Evolutionary conservation across 306 rosid species (phyloP).

Genomic region (Purshia tridentata): DNA sequence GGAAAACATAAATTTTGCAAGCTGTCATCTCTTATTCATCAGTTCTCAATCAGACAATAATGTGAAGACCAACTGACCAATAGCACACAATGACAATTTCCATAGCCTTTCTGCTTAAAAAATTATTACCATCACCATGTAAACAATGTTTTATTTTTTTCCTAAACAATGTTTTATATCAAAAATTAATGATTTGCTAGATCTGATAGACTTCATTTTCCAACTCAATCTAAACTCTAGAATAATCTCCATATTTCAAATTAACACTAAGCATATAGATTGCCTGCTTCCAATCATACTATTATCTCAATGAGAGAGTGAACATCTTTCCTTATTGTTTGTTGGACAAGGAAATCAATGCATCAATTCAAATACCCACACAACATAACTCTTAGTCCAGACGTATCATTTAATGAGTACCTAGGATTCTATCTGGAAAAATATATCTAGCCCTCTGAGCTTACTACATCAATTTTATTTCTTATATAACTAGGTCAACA

Average conservation of each 20-base stretch:
- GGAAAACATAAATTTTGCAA: slow-evolving; percentile 2
- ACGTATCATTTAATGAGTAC: neutral
- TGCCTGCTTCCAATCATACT: neutral
- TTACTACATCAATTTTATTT: neutral
- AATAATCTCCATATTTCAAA: neutral
- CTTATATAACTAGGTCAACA: neutral
- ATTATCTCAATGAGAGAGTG: neutral
- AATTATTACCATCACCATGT: neutral
- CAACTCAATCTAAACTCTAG: neutral
- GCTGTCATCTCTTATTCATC: neutral
- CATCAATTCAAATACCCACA: neutral
- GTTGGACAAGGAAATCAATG: neutral
- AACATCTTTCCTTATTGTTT: neutral
- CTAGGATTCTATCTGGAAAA: neutral
- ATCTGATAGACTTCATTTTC: neutral
- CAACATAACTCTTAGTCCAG: neutral
- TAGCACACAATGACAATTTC: neutral
- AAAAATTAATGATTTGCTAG: neutral
- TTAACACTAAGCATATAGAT: neutral
- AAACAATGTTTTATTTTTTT: neutral
- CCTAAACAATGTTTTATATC: neutral
- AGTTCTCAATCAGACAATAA: neutral
- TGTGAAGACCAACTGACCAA: neutral
- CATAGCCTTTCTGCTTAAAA: neutral
- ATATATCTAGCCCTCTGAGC: neutral